A percentile compares a stretch with the other conserved stretches of the same genome.
phyloP scores from a whole-genome alignment of 1,284 basidiomycete genomes.

The Wolfiporia cocos region DNA sequence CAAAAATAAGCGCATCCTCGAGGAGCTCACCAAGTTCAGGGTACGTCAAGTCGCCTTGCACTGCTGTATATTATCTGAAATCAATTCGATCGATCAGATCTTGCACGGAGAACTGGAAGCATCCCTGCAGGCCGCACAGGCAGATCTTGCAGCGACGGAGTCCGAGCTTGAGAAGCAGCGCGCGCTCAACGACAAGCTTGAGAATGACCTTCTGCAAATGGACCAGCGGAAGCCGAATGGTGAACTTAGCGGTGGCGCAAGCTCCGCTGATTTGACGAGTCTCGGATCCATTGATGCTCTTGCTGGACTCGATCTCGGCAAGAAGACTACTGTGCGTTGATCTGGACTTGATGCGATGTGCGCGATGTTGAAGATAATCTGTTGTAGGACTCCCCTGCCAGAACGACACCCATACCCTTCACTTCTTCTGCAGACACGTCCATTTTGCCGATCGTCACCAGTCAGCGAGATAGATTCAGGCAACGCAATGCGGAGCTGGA shows the following conservation, averaged over 20 bases:
- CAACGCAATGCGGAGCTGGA: conserved; percentile 95
- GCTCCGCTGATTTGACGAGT: conserved; percentile 10
- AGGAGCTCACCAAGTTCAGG: conserved; percentile 89
- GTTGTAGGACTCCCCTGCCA: conserved; percentile 37
- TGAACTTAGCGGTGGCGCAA: conserved; percentile 16
- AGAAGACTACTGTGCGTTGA: conserved; percentile 30
- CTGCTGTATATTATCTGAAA: conserved; percentile 4
- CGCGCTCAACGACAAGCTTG: conserved; percentile 81
- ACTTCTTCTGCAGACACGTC: conserved; percentile 78
- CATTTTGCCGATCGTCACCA: conserved; percentile 93
- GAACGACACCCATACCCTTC: conserved; percentile 62
- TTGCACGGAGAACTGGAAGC: conserved; percentile 76
- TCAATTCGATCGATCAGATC: conserved; percentile 44
- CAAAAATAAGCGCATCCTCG: conserved; percentile 93
- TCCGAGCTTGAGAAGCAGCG: conserved; percentile 75
- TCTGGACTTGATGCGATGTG: neutral
- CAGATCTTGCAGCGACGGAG: conserved; percentile 53
- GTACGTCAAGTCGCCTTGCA: conserved; percentile 34
- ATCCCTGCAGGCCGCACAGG: conserved; percentile 53
- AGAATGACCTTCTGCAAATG: conserved; percentile 84
- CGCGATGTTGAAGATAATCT: conserved; percentile 2
- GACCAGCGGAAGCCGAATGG: conserved; percentile 46
- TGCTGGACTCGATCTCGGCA: conserved; percentile 69
- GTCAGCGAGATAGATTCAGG: conserved; percentile 92
- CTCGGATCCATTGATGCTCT: conserved; percentile 36